Percentiles rank a stretch among this genome's conserved stretches.
Evolutionary conservation across 306 rosid genomes (phyloP).

Genomic region (Pyrus bretschneideri): DNA sequence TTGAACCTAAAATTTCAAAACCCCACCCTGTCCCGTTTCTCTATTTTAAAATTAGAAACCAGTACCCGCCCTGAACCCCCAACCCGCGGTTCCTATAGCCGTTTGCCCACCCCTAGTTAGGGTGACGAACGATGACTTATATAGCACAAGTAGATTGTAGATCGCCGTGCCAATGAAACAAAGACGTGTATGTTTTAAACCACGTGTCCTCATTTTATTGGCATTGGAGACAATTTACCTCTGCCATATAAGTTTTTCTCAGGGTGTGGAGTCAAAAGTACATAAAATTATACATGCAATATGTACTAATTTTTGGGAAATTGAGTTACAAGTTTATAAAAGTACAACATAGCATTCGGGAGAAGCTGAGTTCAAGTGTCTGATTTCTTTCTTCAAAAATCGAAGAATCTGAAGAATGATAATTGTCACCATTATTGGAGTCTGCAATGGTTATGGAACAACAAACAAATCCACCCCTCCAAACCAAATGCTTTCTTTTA

Average conservation of each 20-base stretch:
- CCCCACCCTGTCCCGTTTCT: no score
- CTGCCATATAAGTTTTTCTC: background rate
- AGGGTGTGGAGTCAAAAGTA: background rate
- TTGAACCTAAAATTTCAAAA: no score
- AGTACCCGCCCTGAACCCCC: no score
- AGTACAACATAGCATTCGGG: background rate
- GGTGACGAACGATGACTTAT: no score
- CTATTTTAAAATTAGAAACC: no score
- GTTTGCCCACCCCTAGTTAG: no score
- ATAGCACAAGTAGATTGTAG: fast-evolving
- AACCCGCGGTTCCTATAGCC: no score
- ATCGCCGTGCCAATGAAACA: no score
- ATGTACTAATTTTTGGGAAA: background rate
- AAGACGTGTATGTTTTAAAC: no score
- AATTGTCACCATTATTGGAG: conserved; percentile 24
- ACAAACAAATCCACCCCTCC: conserved; percentile 24
- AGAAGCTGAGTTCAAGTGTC: background rate
- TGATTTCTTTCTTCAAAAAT: conserved; percentile 44
- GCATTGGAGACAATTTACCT: fast-evolving
- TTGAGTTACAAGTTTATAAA: background rate
- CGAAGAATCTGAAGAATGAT: conserved; percentile 46
- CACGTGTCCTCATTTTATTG: background rate
- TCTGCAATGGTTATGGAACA: conserved; percentile 17
- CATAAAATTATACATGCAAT: background rate
- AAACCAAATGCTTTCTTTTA: conserved; percentile 6